Percentiles rank a stretch among this genome's conserved stretches.
Evolutionary conservation across 2,329 filamentous ascomycete species (phyloP).

Genomic region (Pseudopyrenochaeta lycopersici): DNA sequence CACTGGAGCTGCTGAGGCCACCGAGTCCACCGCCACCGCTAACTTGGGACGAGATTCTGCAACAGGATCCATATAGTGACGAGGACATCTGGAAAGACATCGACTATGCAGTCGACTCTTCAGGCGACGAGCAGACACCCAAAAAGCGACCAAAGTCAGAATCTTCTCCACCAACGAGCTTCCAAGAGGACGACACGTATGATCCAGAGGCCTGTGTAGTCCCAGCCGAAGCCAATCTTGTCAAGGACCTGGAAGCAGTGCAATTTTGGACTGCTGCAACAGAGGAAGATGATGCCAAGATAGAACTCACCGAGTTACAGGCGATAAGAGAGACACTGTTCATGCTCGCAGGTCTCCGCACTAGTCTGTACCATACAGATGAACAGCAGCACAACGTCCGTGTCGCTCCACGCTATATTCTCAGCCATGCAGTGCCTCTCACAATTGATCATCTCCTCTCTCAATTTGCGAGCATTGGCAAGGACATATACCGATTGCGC

Average conservation of each 20-base stretch:
- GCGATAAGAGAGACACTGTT: constrained; percentile 80
- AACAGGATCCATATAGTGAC: constrained; percentile 77
- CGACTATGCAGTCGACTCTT: constrained; percentile 71
- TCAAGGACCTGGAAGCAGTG: constrained; percentile 52
- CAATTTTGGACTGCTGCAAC: constrained; percentile 58
- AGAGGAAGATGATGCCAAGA: constrained; percentile 19
- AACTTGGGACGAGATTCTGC: constrained; percentile 81
- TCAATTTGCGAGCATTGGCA: constrained; percentile 60
- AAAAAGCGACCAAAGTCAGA: constrained; percentile 28
- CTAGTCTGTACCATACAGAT: constrained; percentile 69
- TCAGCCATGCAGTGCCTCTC: constrained; percentile 49
- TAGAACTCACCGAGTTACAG: constrained; percentile 73
- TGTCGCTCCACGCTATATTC: constrained; percentile 49
- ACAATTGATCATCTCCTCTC: constrained; percentile 51
- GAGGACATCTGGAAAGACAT: constrained; percentile 75
- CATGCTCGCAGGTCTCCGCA: constrained; percentile 83
- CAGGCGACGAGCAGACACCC: constrained; percentile 64
- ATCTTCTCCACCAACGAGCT: constrained; percentile 47
- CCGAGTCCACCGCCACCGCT: constrained; percentile 61
- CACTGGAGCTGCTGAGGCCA: constrained; percentile 66
- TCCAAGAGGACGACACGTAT: constrained; percentile 48
- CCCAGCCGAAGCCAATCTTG: constrained; percentile 25
- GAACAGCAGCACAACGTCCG: constrained; percentile 33
- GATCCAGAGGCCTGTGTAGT: constrained; percentile 47
- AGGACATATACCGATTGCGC: constrained; percentile 58